Evolutionary conservation across 306 rosid genomes (phyloP), one percentile per base, ranked within the genome.

Genomic region (Styphnolobium japonicum): DNA sequence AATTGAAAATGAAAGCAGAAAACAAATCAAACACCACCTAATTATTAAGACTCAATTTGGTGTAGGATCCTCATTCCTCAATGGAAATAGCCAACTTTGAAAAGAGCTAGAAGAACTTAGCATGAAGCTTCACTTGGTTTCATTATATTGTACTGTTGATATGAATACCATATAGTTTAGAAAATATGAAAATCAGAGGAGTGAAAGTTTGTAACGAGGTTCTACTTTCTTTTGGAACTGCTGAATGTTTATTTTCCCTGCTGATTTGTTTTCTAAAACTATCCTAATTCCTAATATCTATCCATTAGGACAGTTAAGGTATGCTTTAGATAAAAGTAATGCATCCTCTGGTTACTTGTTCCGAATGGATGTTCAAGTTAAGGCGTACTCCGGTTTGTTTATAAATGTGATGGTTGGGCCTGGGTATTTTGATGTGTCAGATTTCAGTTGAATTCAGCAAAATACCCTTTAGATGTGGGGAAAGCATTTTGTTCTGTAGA

Each of bases 61-160:
- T 81, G 80, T 58, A 40, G 69, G 56, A 63, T 57, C 51, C 7
- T 83, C 58, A 7, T 61, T 67, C 6, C 12, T n/a, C 19, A 39
- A 43, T 36, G 49, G 67, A 72, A 64, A 40, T 65, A 71, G 71
- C 49, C 40, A 63, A 73, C 61, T 23, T 37, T 53, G 37, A 49
- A 23, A 49, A 11, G 46, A 73, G 15, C 42, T 58, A 56, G 25
- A 27, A 15, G 70, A 10, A 27, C 43, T 52, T 58, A 36, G 60
- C 40, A 21, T 29, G 62, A n/a, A 34, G 36, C 61, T 69, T 76
- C 43, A 62, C 45, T 45, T 53, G 64, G 75, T 53, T 77, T 46
- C n/a, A 51, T 63, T 82, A 42, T 36, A 42, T n/a, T 49, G 52
- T 65, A 58, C 43, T 82, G 79, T 71, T 42, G 6, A 82, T 77